Conservation (phyloP, 2,329 filamentous ascomycete genomes). For the Fusarium burgessii region DNA sequence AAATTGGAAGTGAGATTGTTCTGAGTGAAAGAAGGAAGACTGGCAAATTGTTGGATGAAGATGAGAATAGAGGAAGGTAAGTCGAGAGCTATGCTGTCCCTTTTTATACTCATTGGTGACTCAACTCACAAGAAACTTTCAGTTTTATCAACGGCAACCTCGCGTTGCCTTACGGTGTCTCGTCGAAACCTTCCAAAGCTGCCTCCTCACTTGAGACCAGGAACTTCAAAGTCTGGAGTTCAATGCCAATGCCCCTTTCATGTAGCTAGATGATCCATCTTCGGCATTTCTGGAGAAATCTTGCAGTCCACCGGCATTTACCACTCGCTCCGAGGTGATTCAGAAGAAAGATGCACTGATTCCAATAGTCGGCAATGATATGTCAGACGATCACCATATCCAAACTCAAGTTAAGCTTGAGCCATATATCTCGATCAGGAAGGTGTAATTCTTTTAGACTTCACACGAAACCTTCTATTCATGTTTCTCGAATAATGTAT, state of each 20-base stretch:
- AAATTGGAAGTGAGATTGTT: background rate
- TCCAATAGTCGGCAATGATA: background rate
- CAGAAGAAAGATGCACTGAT: background rate
- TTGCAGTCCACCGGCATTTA: background rate
- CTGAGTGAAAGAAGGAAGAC: background rate
- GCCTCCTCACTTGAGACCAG: background rate
- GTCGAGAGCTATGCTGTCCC: accelerated
- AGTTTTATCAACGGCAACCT: too few species aligned
- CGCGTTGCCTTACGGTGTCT: too few species aligned
- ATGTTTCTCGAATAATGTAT: background rate
- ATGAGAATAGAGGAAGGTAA: background rate
- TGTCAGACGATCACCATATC: background rate
- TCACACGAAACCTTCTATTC: background rate
- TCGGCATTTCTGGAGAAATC: background rate
- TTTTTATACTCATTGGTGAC: background rate
- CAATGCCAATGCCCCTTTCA: too few species aligned
- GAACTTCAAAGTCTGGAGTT: too few species aligned
- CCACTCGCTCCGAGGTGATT: accelerated
- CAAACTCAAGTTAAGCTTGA: background rate
- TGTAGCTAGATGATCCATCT: background rate
- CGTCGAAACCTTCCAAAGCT: background rate
- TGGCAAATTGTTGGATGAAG: background rate
- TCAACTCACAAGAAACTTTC: accelerated
- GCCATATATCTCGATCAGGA: background rate
- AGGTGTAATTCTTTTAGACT: background rate